A percentile compares a stretch with the other conserved stretches of the same genome.
phyloP scores from a whole-genome alignment of 169 alveolate species.

The Plasmodium falciparum region DNA sequence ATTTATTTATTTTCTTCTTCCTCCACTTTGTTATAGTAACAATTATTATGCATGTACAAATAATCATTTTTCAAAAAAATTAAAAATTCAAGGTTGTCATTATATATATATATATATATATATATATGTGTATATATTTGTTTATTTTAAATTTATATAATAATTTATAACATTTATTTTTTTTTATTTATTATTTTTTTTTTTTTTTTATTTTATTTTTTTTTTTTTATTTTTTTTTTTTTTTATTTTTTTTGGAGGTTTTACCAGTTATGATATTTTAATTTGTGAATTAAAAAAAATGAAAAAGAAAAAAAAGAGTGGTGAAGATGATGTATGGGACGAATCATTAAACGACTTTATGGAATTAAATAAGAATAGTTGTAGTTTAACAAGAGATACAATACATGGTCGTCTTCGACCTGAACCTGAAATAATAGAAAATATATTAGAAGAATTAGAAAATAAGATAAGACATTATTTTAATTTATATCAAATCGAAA shows the following conservation, averaged over 20 bases:
- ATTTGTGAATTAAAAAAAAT: slow-evolving; percentile 2
- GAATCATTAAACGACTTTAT: slow-evolving; percentile 29
- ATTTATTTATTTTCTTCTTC: too few species aligned
- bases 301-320: slow-evolving; percentile 51
- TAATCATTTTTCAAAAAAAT: too few species aligned
- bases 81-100: too few species aligned
- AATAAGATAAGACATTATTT: slow-evolving; percentile 87
- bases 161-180: neutral
- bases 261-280: neutral
- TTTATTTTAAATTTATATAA: too few species aligned
- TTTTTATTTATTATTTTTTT: neutral
- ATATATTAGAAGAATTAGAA: slow-evolving; percentile 88
- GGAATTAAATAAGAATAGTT: slow-evolving; percentile 9
- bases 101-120: too few species aligned
- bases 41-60: too few species aligned
- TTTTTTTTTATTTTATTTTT: neutral
- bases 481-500: slow-evolving; percentile 84
- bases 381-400: slow-evolving; percentile 78
- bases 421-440: slow-evolving; percentile 87
- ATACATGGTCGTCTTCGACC: slow-evolving; percentile 82
- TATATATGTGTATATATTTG: too few species aligned
- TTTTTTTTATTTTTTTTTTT: neutral
- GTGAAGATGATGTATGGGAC: slow-evolving; percentile 24
- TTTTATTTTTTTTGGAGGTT: too few species aligned
- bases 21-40: too few species aligned